Percentiles rank a stretch among this genome's conserved stretches.
Evolutionary conservation across 345 rosid species (phyloP).

Genomic region (Syzygium aqueum): DNA sequence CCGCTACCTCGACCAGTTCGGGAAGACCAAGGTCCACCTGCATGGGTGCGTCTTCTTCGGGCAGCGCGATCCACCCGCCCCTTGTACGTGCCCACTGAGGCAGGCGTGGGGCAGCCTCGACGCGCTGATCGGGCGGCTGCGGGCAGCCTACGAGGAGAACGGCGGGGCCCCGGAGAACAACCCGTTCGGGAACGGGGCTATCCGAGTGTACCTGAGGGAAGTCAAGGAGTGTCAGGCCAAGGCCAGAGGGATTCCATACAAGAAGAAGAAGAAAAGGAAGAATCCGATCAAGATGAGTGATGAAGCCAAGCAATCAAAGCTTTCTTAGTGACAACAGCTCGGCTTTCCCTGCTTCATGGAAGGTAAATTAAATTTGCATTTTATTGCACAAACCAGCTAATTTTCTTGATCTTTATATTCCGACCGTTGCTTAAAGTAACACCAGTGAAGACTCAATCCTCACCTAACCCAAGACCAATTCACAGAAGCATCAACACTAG

Average conservation of each 20-base stretch:
- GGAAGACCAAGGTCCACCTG: slow-evolving; percentile 75
- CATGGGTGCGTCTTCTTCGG: slow-evolving; percentile 73
- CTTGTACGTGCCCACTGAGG: slow-evolving; percentile 67
- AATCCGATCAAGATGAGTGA: slow-evolving; percentile 14
- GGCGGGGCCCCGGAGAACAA: slow-evolving; percentile 57
- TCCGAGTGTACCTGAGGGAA: slow-evolving; percentile 63
- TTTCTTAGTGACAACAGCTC: not conserved
- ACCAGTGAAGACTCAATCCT: not conserved
- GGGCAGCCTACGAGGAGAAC: slow-evolving; percentile 84
- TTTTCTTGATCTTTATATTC: not conserved
- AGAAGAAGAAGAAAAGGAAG: slow-evolving; percentile 72
- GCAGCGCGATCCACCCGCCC: slow-evolving; percentile 79
- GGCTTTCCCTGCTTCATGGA: not conserved
- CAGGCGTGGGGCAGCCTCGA: slow-evolving; percentile 97
- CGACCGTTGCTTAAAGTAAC: not conserved
- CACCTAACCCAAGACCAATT: not conserved
- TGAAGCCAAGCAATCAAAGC: slow-evolving; percentile 22
- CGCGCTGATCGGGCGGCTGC: slow-evolving; percentile 71
- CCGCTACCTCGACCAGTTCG: slow-evolving; percentile 72
- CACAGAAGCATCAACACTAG: not conserved
- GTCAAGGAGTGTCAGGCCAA: slow-evolving; percentile 77
- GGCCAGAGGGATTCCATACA: slow-evolving; percentile 75
- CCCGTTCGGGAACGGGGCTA: slow-evolving; percentile 76
- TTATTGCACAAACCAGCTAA: not conserved
- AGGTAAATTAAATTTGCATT: not conserved